Base-by-base conservation (phyloP, 768 basidiomycete genomes). In the Cyathus striatus region DNA sequence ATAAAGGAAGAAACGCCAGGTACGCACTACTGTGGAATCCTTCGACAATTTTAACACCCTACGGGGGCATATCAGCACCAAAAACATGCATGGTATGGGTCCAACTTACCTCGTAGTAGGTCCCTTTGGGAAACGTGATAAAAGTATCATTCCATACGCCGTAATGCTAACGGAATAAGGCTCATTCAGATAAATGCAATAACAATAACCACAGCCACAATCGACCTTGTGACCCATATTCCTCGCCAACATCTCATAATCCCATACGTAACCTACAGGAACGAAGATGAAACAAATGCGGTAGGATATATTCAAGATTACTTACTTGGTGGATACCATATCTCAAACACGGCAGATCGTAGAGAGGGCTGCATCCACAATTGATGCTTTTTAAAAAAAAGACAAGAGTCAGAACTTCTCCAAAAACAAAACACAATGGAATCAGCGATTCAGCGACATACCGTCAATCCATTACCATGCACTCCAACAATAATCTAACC, bases 361-460 rank as follows among this genome's bases (percentile, higher is more conserved):
- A 75, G 72, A 1, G 79, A 77, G n/a, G 70, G 65, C 16, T 83
- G 79, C 83, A 87, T 84, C 73, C 79, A 75, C 43, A 87, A 64
- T 39, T 86, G 68, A 55, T 86, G 85, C 51, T 61, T 40, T 35
- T n/a, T n/a, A n/a, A n/a, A n/a, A 16, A 26, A 16, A 13, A 14
- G 18, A 22, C 7, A 40, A 21, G 22, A 20, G 16, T 33, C 27
- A 9, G 30, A 32, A 32, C 3, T 12, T 13, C 13, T 32, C 13
- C 12, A 32, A 32, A 32, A 5, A 3, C 13, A 32, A n/a, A n/a
- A n/a, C n/a, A n/a, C n/a, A n/a, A n/a, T n/a, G n/a, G n/a, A n/a
- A n/a, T n/a, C n/a, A n/a, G n/a, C n/a, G n/a, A n/a, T n/a, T n/a
- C n/a, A n/a, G n/a, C n/a, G 30, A 35, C 54, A 45, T 38, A 59